Evolutionary conservation across 257 asterid genomes (phyloP), one percentile per base, ranked within the genome.

Genomic region (Solanum chmielewskii): DNA sequence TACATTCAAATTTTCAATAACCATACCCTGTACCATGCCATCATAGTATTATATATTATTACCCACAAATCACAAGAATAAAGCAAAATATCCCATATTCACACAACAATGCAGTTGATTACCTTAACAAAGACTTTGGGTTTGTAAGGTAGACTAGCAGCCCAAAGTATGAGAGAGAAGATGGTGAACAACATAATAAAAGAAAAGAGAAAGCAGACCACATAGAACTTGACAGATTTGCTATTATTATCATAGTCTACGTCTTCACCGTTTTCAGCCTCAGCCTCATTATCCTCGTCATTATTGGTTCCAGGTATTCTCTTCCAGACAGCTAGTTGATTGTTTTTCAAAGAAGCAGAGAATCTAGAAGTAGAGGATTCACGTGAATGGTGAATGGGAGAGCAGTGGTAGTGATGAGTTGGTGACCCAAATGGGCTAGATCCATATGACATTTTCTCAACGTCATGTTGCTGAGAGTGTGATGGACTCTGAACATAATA

Each of bases 401-500:
- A 96, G 87, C 97, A 96, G 87, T 96, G 97, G 78, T 91, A 93
- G 12, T 87, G 88, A 78, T 95, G 98, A 78, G 95, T 13, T 2
- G 99, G 99, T 0, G 99, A 95, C n/a, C 94, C 98, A 83, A 92
- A 93, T 0, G 99, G 99, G 49, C 97, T 95, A 13, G 98, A 96
- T 35, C 95, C 94, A 90, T 88, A 94, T 2, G 99, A 96, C 95
- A 96, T 93, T 31, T 96, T 95, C 86, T 96, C 98, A 0, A 90
- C 89, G 45, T 94, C 94, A 77, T 93, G 93, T 11, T 92, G 94
- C 9, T 92, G 94, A 8, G 98, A 94, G 82, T 95, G 98, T 0
- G 98, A 91, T 3, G 98, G 99, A 91, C 98, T 95, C 92, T 96
- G 99, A 23, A 96, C 99, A 90, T 92, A 95, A 95, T 96, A 96